Evolutionary conservation across 1,139 yeast genomes (phyloP), one percentile per base, ranked within the genome.

Genomic region (Yamadazyma pseudoaaseri): DNA sequence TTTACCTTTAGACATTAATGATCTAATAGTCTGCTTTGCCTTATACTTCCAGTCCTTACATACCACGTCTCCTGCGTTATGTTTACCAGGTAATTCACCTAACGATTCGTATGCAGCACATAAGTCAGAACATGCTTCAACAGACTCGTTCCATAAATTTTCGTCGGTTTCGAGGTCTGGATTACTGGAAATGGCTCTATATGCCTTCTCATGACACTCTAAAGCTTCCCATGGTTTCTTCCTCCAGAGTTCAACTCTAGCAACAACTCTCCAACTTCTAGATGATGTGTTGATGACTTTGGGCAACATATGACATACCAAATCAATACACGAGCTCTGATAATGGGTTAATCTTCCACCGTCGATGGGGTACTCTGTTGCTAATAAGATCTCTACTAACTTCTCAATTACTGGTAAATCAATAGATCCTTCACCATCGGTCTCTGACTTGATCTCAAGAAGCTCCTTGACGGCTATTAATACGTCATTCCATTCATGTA

Each of bases 21-120:
- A 74, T 48, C 95, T 72, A 11, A 89, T 71, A 0, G 86, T 68
- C 8, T 85, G 74, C 43, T 80, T 73, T 2, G 95, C 81, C 55
- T 89, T 89, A 60, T 83, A 86, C 51, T 77, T 83, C 97, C 97
- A 90, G 53, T 89, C 96, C 48, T 81, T 77, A 56, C 96, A 89
- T 5, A 92, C 96, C 11, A 84, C 52, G 48, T 85, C 89, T 2
- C 82, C 96, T 3, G 87, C 89, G 17, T 84, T 86, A 47, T 82
- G 78, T 48, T 85, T 84, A 3, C 97, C 97, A 13, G 89, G 90
- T 48, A 78, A 60, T 37, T 85, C 95, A 9, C 97, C 97, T 26
- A 86, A 70, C 5, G 86, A 82, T 49, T 82, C 90, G 55, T 90
- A 92, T 0, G 96, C 95, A 30, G 94, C 87, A 3, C 85, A 81